phyloP scores from a whole-genome alignment of 2,329 filamentous ascomycete genomes.

The Botryotinia globosa region DNA sequence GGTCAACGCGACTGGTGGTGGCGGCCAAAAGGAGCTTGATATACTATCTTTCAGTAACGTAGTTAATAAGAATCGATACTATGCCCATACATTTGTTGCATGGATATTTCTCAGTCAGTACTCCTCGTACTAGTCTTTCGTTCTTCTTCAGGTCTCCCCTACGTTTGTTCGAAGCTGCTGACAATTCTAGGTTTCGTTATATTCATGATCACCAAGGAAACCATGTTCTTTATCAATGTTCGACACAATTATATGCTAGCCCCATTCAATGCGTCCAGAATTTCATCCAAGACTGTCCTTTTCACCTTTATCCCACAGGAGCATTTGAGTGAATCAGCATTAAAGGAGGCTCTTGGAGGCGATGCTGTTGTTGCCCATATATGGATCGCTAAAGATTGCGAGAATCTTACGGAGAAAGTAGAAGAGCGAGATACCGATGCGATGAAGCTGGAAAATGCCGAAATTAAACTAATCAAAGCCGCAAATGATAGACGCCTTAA shows the following conservation, averaged over 20 bases:
- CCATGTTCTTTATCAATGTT: slow-evolving; percentile 86
- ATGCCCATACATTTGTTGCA: slow-evolving; percentile 74
- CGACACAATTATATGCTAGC: slow-evolving; percentile 88
- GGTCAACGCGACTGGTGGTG: slow-evolving; percentile 80
- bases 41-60: slow-evolving; percentile 80
- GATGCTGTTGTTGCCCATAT: slow-evolving; percentile 68
- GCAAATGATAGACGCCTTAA: slow-evolving; percentile 66
- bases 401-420: slow-evolving; percentile 75
- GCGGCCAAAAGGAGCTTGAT: slow-evolving; percentile 64
- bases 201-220: slow-evolving; percentile 82
- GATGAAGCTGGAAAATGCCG: slow-evolving; percentile 79
- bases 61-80: slow-evolving; percentile 60
- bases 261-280: slow-evolving; percentile 74
- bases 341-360: slow-evolving; percentile 73
- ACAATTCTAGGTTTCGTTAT: slow-evolving; percentile 65
- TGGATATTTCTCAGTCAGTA: slow-evolving; percentile 68
- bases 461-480: slow-evolving; percentile 77
- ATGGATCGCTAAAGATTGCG: slow-evolving; percentile 77
- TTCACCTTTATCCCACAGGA: slow-evolving; percentile 78
- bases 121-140: background rate
- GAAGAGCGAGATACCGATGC: slow-evolving; percentile 77
- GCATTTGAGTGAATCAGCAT: slow-evolving; percentile 71
- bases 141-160: too few species aligned
- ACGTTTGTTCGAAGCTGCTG: background rate
- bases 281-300: slow-evolving; percentile 86